Conservation (phyloP, 176 grass and related monocot species). For the Triticum monococcum region DNA sequence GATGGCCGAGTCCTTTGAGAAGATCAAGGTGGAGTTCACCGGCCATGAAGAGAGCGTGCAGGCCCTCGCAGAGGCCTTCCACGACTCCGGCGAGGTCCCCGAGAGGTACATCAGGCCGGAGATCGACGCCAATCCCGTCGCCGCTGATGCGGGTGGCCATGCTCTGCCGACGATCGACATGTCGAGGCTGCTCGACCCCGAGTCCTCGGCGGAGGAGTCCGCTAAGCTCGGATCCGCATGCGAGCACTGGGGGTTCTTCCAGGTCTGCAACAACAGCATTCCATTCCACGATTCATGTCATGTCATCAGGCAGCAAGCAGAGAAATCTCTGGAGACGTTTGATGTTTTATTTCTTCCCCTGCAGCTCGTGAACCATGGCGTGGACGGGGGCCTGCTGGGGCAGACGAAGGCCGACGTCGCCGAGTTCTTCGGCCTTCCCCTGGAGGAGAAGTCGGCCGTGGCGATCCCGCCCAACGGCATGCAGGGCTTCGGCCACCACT, state of each 20-base stretch:
- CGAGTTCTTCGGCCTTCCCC: constrained; percentile 50
- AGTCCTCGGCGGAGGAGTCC: constrained; percentile 34
- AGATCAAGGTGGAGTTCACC: constrained; percentile 35
- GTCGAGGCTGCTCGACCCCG: constrained; percentile 34
- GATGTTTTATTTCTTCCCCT: not conserved
- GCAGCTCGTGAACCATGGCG: constrained; percentile 46
- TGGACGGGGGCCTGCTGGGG: not conserved
- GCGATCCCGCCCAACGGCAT: constrained; percentile 32
- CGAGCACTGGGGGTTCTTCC: constrained; percentile 59
- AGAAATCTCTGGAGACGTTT: too few relatives aligned
- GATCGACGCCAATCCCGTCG: not conserved
- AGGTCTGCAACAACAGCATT: constrained; percentile 18
- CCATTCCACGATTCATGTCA: not conserved
- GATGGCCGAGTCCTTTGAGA: constrained; percentile 27
- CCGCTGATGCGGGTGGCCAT: not conserved
- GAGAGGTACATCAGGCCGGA: constrained; percentile 37
- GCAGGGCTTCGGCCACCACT: constrained; percentile 64
- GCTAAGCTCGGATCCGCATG: constrained; percentile 51
- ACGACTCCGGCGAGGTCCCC: constrained; percentile 8
- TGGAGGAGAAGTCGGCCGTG: constrained; percentile 41
- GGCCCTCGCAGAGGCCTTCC: constrained; percentile 28
- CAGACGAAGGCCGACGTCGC: constrained; percentile 29
- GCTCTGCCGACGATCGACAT: constrained; percentile 35
- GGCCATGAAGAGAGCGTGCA: constrained; percentile 45
- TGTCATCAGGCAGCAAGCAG: not conserved